These are phyloP conservation scores for Grifola frondosa DNA, from an alignment of 1,284 basidiomycete genomes.

Conservation along the genomic window DNA sequence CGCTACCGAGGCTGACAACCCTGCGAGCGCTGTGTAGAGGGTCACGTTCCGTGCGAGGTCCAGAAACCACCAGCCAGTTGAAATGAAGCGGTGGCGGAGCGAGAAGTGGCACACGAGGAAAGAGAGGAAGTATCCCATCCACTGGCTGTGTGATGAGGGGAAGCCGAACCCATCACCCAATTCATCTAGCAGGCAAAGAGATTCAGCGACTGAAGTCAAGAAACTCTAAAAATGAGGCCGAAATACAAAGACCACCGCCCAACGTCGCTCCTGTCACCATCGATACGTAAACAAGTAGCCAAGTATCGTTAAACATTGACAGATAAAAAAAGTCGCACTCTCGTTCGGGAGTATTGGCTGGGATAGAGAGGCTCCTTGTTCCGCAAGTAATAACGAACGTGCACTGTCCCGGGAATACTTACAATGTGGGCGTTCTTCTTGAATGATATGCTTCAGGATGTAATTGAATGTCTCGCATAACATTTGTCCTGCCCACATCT, in stretches of 20 bases:
- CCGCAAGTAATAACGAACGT: neutral
- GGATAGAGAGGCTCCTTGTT: neutral
- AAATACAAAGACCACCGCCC: too few species aligned
- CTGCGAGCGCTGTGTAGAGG: conserved; percentile 52
- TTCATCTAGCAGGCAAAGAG: conserved; percentile 38
- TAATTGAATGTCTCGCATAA: conserved; percentile 73
- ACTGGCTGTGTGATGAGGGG: conserved; percentile 87
- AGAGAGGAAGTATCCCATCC: conserved; percentile 82
- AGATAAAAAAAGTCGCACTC: too few species aligned
- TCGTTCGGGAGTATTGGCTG: too few species aligned
- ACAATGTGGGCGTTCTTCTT: conserved; percentile 71
- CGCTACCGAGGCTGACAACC: conserved; percentile 65
- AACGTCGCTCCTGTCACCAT: too few species aligned
- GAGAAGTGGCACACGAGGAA: conserved; percentile 76
- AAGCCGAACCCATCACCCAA: conserved; percentile 81
- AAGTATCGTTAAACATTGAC: too few species aligned
- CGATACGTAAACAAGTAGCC: too few species aligned
- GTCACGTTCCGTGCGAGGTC: conserved; percentile 48
- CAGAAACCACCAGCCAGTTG: conserved; percentile 48
- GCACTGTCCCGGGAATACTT: conserved; percentile 23
- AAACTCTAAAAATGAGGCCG: too few species aligned
- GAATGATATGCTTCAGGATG: conserved; percentile 66
- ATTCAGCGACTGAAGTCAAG: neutral
- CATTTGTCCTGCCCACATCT: conserved; percentile 83
- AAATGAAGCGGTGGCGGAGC: conserved; percentile 64